Evolutionary conservation across 768 basidiomycete species (phyloP), one percentile per base, ranked within the genome.

Genomic region (Lyophyllum shimeji): DNA sequence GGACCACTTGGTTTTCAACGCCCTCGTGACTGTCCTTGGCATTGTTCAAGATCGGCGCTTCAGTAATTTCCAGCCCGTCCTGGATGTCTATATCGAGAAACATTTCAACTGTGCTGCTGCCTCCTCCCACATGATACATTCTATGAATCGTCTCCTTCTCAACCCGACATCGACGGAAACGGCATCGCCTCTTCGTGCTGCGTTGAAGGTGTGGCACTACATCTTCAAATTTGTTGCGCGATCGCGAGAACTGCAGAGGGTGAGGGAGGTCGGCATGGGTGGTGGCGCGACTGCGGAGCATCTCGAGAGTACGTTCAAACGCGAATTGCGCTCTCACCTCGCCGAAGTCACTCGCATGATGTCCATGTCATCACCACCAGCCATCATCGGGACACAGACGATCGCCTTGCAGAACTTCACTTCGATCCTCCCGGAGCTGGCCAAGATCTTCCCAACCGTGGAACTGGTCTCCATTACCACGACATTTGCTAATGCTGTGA

Each of bases 351-450:
- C 92, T 62, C 78, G 83, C 44, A 88, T 98, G 84, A 96, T 98
- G 96, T 80, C 85, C 0, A 83, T 82, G 1, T 79, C 82, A 0
- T 79, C 85, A 2, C 94, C 93, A 0, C 79, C 86, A 5, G 85
- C 90, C n/a, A 89, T 97, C 68, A 93, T 98, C 47, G 96, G 96
- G 49, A 96, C 96, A 1, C 96, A 98, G 67, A 94, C 93, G 1
- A 87, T 96, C 57, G 94, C 94, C 5, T 77, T 97, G 12, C 93
- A 95, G 66, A 90, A 95, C 71, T 98, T 97, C 68, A 89, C 93
- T 2, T 89, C 92, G 21, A 90, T 96, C 59, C 77, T 98, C 9
- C 94, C 95, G 3, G 91, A 94, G 66, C 78, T 98, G 18, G 78
- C 85, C 31, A 87, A 90, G 64, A 86, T 95, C 18, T 95, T 93